Evolutionary conservation across 495 filamentous ascomycete species (phyloP).

Genomic region (Poronia punctata): DNA sequence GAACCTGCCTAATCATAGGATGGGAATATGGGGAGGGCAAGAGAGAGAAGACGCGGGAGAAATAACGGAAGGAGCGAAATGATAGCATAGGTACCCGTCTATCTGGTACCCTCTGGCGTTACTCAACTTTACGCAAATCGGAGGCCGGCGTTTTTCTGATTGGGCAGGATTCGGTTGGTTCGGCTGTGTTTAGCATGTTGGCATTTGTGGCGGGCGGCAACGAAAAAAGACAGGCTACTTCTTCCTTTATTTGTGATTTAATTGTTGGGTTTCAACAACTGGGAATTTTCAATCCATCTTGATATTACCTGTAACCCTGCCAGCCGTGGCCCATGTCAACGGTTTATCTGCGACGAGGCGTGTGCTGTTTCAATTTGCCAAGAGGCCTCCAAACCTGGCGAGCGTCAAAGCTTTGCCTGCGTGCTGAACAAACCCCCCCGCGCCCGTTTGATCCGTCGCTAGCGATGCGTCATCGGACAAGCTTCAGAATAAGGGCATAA

Average conservation of each 20-base stretch:
- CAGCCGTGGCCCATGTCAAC: no score
- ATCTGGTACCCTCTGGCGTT: slow-evolving; percentile 26
- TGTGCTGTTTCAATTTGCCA: no score
- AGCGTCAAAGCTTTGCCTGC: no score
- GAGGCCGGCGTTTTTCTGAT: slow-evolving; percentile 24
- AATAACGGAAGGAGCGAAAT: background rate
- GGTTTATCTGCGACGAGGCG: no score
- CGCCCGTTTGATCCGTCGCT: no score
- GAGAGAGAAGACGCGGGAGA: slow-evolving; percentile 1
- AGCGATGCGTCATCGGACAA: no score
- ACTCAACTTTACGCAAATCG: slow-evolving; percentile 32
- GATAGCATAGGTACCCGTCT: slow-evolving; percentile 9
- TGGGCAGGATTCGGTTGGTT: slow-evolving; percentile 4
- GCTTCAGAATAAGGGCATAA: no score
- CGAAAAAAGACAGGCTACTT: slow-evolving; percentile 4
- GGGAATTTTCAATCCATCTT: slow-evolving; percentile 9
- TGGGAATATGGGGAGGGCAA: no score
- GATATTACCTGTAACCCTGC: background rate
- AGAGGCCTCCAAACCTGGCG: no score
- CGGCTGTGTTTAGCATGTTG: slow-evolving; percentile 9
- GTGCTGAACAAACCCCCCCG: no score
- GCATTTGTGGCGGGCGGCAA: slow-evolving; percentile 10
- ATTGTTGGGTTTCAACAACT: slow-evolving; percentile 30
- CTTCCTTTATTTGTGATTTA: slow-evolving; percentile 8
- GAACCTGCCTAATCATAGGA: slow-evolving; percentile 12